Evolutionary conservation across 1,284 basidiomycete species (phyloP).

Genomic region (Retiboletus fuscus): DNA sequence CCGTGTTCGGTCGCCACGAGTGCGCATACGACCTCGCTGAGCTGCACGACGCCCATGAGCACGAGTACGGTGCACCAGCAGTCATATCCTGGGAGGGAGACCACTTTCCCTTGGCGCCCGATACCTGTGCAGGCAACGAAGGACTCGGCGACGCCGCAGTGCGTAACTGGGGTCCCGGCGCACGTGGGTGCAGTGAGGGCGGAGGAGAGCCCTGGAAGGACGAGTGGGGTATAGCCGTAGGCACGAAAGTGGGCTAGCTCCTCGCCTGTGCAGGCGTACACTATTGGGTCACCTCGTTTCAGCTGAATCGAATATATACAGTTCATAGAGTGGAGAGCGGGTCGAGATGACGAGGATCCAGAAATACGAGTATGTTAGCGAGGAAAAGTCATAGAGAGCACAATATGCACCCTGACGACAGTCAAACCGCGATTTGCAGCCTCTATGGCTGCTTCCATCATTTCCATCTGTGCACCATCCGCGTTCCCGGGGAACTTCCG

Average conservation of each 20-base stretch:
- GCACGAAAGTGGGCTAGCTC: constrained; percentile 92
- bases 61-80: constrained; percentile 84
- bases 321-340: not conserved
- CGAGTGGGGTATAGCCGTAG: constrained; percentile 83
- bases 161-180: constrained; percentile 93
- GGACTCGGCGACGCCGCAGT: constrained; percentile 92
- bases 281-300: constrained; percentile 96
- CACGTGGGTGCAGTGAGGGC: constrained; percentile 91
- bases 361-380: constrained; percentile 9
- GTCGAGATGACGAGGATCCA: not conserved
- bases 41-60: constrained; percentile 94
- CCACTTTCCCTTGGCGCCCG: constrained; percentile 87
- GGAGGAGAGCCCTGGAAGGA: constrained; percentile 91
- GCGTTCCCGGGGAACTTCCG: constrained; percentile 98
- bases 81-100: constrained; percentile 88
- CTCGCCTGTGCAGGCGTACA: constrained; percentile 95
- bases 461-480: constrained; percentile 92
- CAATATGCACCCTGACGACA: constrained; percentile 80
- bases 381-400: not conserved
- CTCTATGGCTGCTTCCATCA: constrained; percentile 91
- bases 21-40: constrained; percentile 77
- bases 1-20: constrained; percentile 52
- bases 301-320: constrained; percentile 60
- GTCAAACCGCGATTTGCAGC: constrained; percentile 84
- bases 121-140: constrained; percentile 94